phyloP scores from a whole-genome alignment of 2,329 filamentous ascomycete genomes.

The Pseudogymnoascus sp. region DNA sequence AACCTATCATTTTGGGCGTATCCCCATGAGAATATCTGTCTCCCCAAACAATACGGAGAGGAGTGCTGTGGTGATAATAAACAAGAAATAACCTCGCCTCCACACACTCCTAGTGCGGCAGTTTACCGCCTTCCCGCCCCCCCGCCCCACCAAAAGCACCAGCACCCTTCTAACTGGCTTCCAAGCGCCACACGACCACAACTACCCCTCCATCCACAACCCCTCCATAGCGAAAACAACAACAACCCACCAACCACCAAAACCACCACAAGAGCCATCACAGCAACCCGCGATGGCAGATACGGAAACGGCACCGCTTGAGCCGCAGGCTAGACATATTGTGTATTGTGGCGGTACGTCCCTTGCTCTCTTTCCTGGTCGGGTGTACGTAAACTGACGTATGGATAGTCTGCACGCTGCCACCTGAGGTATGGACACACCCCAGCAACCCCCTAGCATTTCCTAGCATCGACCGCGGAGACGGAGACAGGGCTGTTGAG shows the following conservation, averaged over 20 bases:
- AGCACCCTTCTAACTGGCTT: neutral
- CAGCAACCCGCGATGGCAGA: conserved; percentile 9
- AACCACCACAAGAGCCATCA: conserved; percentile 28
- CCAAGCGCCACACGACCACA: neutral
- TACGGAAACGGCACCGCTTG: conserved; percentile 16
- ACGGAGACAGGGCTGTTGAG: neutral
- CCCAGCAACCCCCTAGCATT: neutral
- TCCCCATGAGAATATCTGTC: too few species aligned
- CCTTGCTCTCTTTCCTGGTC: neutral
- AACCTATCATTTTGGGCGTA: too few species aligned
- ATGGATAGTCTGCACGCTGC: conserved; percentile 53
- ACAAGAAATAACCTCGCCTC: neutral
- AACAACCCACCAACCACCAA: neutral
- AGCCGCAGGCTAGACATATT: conserved; percentile 28
- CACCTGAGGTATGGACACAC: conserved; percentile 48
- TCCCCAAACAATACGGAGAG: too few species aligned
- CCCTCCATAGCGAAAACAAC: neutral
- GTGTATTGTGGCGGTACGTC: conserved; percentile 28
- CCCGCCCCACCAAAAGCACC: neutral
- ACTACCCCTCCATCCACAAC: neutral
- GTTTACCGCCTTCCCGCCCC: neutral
- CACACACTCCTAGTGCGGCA: neutral
- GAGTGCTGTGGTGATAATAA: neutral
- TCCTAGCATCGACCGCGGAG: neutral
- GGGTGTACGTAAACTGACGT: conserved; percentile 11